Evolutionary conservation across 2,329 filamentous ascomycete genomes (phyloP).

Genomic region (Penicillium sp.): DNA sequence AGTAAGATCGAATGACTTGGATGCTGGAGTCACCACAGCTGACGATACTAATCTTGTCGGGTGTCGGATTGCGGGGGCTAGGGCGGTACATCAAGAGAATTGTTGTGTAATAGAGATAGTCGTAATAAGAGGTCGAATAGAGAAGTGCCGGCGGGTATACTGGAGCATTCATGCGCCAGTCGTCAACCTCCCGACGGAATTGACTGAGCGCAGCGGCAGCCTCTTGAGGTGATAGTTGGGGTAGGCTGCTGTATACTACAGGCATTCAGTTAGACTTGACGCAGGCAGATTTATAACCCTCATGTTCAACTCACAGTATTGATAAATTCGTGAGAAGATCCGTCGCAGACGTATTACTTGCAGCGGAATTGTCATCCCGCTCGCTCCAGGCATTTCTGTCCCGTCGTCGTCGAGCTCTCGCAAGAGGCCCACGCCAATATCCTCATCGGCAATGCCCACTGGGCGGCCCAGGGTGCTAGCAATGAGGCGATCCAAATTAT

Average conservation of each 20-base stretch:
- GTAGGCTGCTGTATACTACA: slow-evolving; percentile 37
- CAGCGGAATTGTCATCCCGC: slow-evolving; percentile 39
- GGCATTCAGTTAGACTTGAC: neutral
- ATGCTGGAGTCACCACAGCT: slow-evolving; percentile 41
- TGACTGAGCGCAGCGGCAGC: slow-evolving; percentile 27
- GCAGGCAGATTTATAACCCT: neutral
- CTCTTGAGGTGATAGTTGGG: slow-evolving; percentile 28
- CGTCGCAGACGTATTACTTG: slow-evolving; percentile 37
- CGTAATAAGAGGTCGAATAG: slow-evolving; percentile 42
- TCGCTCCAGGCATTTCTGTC: slow-evolving; percentile 34
- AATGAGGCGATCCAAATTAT: slow-evolving; percentile 44
- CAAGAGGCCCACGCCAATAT: slow-evolving; percentile 39
- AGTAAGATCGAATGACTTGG: slow-evolving; percentile 39
- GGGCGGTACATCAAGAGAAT: slow-evolving; percentile 40
- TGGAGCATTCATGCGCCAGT: slow-evolving; percentile 38
- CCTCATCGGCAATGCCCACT: slow-evolving; percentile 42
- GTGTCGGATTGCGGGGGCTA: slow-evolving; percentile 37
- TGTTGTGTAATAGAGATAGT: slow-evolving; percentile 41
- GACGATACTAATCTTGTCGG: slow-evolving; percentile 36
- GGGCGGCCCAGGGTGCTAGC: slow-evolving; percentile 41
- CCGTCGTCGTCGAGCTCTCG: slow-evolving; percentile 42
- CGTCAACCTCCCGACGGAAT: slow-evolving; percentile 38
- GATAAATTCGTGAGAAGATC: slow-evolving; percentile 41
- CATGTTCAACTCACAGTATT: slow-evolving; percentile 31
- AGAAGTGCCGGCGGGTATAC: slow-evolving; percentile 37